Base-by-base conservation (phyloP, 495 filamentous ascomycete genomes). In the Ascodesmis nigricans region DNA sequence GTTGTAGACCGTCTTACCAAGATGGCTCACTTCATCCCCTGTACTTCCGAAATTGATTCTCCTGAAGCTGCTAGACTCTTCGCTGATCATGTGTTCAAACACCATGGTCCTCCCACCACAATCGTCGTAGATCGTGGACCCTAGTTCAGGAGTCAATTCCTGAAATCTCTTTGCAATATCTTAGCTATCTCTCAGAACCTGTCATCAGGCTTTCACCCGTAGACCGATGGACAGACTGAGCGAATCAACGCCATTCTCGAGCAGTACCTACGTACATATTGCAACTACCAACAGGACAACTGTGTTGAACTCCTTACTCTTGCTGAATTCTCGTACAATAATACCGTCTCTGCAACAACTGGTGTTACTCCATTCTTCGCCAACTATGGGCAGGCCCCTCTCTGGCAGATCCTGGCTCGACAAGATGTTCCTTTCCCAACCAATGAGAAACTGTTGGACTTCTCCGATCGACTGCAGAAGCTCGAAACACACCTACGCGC, bases 211-310 rank as follows among this genome's bases (percentile, higher is more conserved):
- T 47, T 45, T 27, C 42, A 45, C 17, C 36, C 29, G 0, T 28
- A 47, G 22, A 47, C 36, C 1, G 35, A 47, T 35, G 36, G 43
- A 6, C 36, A 45, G 18, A 47, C 43, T 11, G 44, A 45, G 33
- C 13, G 31, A 20, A 27, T 43, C 3, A 45, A 45, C 20, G 29
- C 41, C 0, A 25, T 36, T 2, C 15, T 46, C 21, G 38, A 47
- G 21, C 37, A 45, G 8, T 47, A 47, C 19, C 36, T 47, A 1
- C 32, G 20, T 0, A 6, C n/a, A 7, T 45, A 42, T 23, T n/a
- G 28, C 1, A 28, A 32, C 1, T 45, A 47, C 21, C 18, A 37
- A 9, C 38, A 45, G 30, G 44, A 41, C 19, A 31, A 47, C 29
- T 47, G 32, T 43, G 3, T 19, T 8, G 13, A 37, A 0, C 29